A percentile compares a stretch with the other conserved stretches of the same genome.
Evolutionary conservation across 1,139 yeast species (phyloP).

Genomic region (Arxiozyma slooffiae): DNA sequence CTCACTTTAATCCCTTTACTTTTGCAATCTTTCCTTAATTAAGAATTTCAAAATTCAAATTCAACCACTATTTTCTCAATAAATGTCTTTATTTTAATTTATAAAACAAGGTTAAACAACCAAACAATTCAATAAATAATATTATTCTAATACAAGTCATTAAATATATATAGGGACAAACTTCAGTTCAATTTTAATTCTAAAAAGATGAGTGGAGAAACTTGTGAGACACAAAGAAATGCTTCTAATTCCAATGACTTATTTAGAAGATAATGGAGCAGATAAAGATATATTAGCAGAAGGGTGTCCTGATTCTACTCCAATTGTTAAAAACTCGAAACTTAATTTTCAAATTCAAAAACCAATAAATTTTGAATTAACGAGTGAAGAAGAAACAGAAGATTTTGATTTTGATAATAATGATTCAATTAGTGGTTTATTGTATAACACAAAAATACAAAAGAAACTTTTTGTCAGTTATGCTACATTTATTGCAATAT

Average conservation of each 20-base stretch:
- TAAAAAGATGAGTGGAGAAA: neutral
- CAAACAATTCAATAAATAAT: no score
- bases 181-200: neutral
- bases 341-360: neutral
- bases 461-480: constrained; percentile 48
- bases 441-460: constrained; percentile 19
- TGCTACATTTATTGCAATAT: constrained; percentile 69
- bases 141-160: no score
- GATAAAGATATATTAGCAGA: neutral
- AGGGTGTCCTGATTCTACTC: neutral
- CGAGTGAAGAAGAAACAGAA: constrained; percentile 5
- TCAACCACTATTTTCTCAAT: no score
- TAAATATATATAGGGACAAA: neutral
- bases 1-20: no score
- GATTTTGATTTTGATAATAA: constrained; percentile 9
- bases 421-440: constrained; percentile 12
- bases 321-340: neutral
- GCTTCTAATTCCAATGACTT: neutral
- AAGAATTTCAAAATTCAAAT: no score
- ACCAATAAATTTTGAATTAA: neutral
- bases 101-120: no score
- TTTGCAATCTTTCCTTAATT: no score
- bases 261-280: neutral
- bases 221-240: neutral
- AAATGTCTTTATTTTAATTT: no score